phyloP scores from a whole-genome alignment of 352 stramenopile genomes.

The Phytopythium oedochilum region DNA sequence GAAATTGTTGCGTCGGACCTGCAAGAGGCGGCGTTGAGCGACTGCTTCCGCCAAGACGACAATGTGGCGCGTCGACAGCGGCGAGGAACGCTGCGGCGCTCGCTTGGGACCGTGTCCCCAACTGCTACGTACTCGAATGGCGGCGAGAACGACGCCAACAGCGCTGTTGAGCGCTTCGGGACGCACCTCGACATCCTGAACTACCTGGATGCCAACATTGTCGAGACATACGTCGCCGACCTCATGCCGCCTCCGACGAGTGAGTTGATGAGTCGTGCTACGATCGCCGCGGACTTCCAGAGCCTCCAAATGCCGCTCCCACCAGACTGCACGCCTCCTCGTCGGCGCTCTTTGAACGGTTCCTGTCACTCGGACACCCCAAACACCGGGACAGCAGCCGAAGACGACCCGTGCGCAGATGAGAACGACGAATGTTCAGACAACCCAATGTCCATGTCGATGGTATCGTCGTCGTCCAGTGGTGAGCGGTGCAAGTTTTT shows the following conservation, averaged over 20 bases:
- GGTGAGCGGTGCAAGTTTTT: conserved; percentile 33
- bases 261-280: background rate
- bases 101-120: background rate
- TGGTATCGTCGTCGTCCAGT: conserved; percentile 16
- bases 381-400: background rate
- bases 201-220: conserved; percentile 45
- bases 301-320: conserved; percentile 21
- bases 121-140: background rate
- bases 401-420: conserved; percentile 1
- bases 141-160: conserved; percentile 2
- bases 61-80: conserved; percentile 1
- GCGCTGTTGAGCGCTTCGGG: conserved; percentile 1
- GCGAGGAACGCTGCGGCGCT: background rate
- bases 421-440: background rate
- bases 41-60: conserved; percentile 10
- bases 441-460: conserved; percentile 1
- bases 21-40: conserved; percentile 13
- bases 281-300: conserved; percentile 29
- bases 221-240: conserved; percentile 41
- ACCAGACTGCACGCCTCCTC: conserved; percentile 16
- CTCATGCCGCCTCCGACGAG: conserved; percentile 19
- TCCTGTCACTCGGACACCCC: conserved; percentile 17
- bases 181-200: conserved; percentile 40
- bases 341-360: conserved; percentile 9
- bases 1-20: conserved; percentile 39